Evolutionary conservation across 371 early-diverging fungal genomes (phyloP).

Genomic region (Mucor irregularis): DNA sequence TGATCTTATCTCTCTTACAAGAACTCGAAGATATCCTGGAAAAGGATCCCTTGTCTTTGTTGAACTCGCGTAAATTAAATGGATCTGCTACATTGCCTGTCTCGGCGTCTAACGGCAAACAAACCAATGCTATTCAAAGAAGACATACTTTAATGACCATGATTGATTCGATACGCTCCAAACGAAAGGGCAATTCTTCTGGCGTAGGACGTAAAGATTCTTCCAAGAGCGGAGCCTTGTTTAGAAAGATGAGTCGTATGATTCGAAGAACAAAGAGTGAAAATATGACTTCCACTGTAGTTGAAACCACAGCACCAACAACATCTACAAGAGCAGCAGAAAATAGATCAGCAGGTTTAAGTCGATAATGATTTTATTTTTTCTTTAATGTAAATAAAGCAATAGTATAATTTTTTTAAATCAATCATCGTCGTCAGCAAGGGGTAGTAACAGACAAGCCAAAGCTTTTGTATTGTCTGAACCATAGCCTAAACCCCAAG

Average conservation of each 20-base stretch:
- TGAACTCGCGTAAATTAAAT: background rate
- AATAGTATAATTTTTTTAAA: too few species aligned
- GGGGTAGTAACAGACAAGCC: too few species aligned
- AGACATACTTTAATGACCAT: slow-evolving; percentile 7
- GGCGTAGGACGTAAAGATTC: background rate
- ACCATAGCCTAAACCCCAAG: background rate
- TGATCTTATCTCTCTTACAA: slow-evolving; percentile 10
- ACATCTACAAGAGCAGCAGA: background rate
- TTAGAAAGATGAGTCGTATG: slow-evolving; percentile 16
- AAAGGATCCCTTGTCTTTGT: slow-evolving; percentile 1
- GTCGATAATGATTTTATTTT: background rate
- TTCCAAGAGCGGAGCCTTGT: background rate
- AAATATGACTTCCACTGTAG: background rate
- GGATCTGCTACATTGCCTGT: background rate
- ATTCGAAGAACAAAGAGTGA: slow-evolving; percentile 19
- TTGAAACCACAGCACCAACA: background rate
- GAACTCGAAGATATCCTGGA: slow-evolving; percentile 13
- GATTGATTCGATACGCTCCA: slow-evolving; percentile 4
- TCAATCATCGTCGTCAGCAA: too few species aligned
- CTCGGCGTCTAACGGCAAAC: background rate
- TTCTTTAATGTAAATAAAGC: background rate
- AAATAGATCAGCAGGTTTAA: background rate
- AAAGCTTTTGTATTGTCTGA: background rate
- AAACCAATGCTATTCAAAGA: background rate
- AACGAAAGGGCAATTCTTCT: background rate